Evolutionary conservation across 2,329 filamentous ascomycete species (phyloP).

Genomic region (Aspergillus melleus): DNA sequence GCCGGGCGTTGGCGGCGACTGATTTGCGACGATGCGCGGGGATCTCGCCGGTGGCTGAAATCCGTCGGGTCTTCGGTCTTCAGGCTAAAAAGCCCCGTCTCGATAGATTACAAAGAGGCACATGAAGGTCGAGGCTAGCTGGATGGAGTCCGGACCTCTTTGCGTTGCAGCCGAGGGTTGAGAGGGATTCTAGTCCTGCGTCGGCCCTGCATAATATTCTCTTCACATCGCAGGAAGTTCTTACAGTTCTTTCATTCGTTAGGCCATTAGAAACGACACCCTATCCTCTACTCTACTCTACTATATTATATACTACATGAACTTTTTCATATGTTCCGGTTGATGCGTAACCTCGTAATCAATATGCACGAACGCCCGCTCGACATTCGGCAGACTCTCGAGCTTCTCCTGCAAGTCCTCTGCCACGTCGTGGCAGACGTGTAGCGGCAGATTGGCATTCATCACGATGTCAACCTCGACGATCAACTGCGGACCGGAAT

Average conservation of each 20-base stretch:
- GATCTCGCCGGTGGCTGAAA: background rate
- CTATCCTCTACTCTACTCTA: too few relatives aligned
- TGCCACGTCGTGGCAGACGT: background rate
- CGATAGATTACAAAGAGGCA: too few relatives aligned
- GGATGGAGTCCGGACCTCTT: background rate
- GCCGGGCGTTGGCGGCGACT: background rate
- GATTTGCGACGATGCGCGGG: background rate
- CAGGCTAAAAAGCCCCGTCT: too few relatives aligned
- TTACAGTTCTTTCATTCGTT: too few relatives aligned
- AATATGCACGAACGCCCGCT: background rate
- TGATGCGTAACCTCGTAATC: background rate
- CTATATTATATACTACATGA: background rate
- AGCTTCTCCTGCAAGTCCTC: conserved; percentile 2
- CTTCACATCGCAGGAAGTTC: too few relatives aligned
- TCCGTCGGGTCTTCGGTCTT: background rate
- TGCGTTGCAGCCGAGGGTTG: background rate
- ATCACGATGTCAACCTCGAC: background rate
- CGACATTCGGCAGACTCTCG: background rate
- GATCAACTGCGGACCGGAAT: background rate
- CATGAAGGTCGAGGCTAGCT: background rate
- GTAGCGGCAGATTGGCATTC: background rate
- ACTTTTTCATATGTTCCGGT: background rate
- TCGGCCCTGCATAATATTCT: background rate
- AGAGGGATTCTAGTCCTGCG: background rate
- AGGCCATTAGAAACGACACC: too few relatives aligned